Conservation (phyloP, 2,329 filamentous ascomycete species). For the Neofusicoccum parvum region DNA sequence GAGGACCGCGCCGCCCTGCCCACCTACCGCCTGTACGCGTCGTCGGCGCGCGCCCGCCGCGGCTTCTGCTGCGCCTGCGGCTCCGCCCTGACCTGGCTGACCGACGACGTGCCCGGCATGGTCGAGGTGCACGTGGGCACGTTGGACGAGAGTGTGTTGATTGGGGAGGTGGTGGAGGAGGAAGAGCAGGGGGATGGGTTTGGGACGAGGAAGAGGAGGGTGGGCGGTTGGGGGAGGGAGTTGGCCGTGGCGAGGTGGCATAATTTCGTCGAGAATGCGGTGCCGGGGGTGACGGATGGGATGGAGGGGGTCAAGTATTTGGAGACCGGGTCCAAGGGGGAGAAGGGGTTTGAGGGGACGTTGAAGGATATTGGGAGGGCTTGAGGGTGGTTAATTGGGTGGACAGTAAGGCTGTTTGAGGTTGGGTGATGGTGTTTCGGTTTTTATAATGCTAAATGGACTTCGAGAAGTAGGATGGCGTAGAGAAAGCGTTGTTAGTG, state of each 20-base stretch:
- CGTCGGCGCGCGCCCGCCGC: conserved; percentile 24
- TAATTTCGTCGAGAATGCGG: conserved; percentile 30
- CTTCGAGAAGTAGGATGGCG: too few relatives aligned
- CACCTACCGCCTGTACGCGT: conserved; percentile 29
- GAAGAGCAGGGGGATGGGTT: conserved; percentile 25
- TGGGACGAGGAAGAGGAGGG: conserved; percentile 28
- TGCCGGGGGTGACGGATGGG: conserved; percentile 31
- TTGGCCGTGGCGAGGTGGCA: conserved; percentile 27
- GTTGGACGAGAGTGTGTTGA: conserved; percentile 32
- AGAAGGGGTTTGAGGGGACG: conserved; percentile 26
- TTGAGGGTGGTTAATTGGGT: conserved; percentile 12
- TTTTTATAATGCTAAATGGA: too few relatives aligned
- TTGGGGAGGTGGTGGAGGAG: conserved; percentile 27
- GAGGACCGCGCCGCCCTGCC: conserved; percentile 15
- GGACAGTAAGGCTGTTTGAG: not conserved
- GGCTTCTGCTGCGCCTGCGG: conserved; percentile 32
- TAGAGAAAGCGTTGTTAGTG: too few relatives aligned
- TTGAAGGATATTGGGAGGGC: conserved; percentile 17
- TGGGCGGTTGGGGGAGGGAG: conserved; percentile 28
- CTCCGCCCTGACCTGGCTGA: conserved; percentile 27
- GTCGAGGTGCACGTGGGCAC: conserved; percentile 31
- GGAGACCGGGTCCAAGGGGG: conserved; percentile 18
- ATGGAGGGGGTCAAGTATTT: conserved; percentile 29
- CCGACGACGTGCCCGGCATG: conserved; percentile 21
- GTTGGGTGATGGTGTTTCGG: not conserved